Evolutionary conservation across 331 rosid genomes (phyloP).

Genomic region (Quercus phellos): DNA sequence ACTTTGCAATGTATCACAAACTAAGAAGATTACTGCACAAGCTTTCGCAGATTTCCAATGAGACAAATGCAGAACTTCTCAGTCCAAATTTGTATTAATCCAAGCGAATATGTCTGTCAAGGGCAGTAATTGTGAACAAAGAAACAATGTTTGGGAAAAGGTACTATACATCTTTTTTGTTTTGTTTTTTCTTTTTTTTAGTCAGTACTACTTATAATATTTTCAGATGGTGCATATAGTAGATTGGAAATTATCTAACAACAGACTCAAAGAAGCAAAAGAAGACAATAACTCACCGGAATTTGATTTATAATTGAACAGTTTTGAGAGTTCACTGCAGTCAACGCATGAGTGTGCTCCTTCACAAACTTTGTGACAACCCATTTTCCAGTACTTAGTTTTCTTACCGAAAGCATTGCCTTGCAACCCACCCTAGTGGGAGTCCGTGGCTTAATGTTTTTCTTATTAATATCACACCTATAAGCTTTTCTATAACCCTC

Average conservation of each 20-base stretch:
- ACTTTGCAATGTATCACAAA: background rate
- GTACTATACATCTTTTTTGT: background rate
- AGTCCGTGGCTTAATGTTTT: slow-evolving; percentile 20
- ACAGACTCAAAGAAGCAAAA: background rate
- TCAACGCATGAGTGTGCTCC: slow-evolving; percentile 36
- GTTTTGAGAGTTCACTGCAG: slow-evolving; percentile 4
- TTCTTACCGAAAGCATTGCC: slow-evolving; percentile 29
- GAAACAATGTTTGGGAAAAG: no score
- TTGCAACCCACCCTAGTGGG: slow-evolving; percentile 36
- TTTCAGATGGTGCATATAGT: background rate
- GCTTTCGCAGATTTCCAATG: background rate
- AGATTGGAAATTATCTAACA: slow-evolving; percentile 3
- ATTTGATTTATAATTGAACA: slow-evolving; percentile 5
- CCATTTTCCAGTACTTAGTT: slow-evolving; percentile 26
- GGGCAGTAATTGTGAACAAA: no score
- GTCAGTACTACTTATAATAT: background rate
- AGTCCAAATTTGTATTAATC: no score
- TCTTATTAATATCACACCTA: slow-evolving; percentile 19
- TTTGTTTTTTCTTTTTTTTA: background rate
- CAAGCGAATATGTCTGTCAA: no score
- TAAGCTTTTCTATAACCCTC: slow-evolving; percentile 35
- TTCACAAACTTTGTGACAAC: slow-evolving; percentile 26
- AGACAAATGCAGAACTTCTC: background rate
- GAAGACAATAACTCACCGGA: slow-evolving; percentile 19
- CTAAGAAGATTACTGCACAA: background rate